Conservation (phyloP, 202 grass and related monocot genomes). For the Elaeis oleifera region DNA sequence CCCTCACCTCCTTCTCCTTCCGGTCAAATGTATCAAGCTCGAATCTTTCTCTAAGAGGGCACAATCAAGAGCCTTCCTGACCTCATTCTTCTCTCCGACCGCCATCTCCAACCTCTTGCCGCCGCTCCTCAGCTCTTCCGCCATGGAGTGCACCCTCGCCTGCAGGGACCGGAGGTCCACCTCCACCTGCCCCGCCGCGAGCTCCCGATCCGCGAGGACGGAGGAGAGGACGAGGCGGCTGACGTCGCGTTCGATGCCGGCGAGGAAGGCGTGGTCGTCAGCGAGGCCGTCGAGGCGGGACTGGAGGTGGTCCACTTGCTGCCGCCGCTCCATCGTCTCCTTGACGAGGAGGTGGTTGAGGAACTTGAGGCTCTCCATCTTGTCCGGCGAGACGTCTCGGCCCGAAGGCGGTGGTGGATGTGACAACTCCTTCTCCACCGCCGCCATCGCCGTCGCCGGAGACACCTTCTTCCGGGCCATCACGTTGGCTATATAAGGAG, state of each 20-base stretch:
- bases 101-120: slow-evolving; percentile 22
- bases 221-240: slow-evolving; percentile 32
- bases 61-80: slow-evolving; percentile 23
- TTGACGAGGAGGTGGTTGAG: slow-evolving; percentile 70
- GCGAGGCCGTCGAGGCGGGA: slow-evolving; percentile 44
- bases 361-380: slow-evolving; percentile 54
- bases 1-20: background rate
- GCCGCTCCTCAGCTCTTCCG: slow-evolving; percentile 13
- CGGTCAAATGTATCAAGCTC: background rate
- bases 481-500: too few relatives aligned
- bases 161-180: slow-evolving; percentile 15
- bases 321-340: slow-evolving; percentile 60
- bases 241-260: slow-evolving; percentile 37
- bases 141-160: slow-evolving; percentile 15
- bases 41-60: slow-evolving; percentile 22
- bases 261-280: slow-evolving; percentile 30
- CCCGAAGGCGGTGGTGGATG: background rate
- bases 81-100: slow-evolving; percentile 17
- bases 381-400: slow-evolving; percentile 22
- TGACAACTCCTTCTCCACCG: background rate
- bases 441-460: background rate
- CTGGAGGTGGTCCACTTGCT: slow-evolving; percentile 49
- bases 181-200: slow-evolving; percentile 15
- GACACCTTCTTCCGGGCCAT: too few relatives aligned
- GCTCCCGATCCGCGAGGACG: slow-evolving; percentile 20